phyloP scores from a whole-genome alignment of 345 rosid genomes.

The Cardamine occulta region DNA sequence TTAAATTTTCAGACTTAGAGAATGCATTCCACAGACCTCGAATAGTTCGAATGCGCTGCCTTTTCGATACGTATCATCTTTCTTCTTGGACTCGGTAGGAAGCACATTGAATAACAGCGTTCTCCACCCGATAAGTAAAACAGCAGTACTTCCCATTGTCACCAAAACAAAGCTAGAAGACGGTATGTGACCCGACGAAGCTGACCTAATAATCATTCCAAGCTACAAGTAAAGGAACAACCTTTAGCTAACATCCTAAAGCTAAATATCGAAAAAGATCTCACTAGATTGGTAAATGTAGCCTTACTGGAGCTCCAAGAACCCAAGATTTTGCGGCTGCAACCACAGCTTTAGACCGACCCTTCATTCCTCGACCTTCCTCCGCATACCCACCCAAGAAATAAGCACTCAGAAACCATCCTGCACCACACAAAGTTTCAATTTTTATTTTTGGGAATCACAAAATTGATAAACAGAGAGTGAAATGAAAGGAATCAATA shows the following conservation, averaged over 20 bases:
- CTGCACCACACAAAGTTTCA: slow-evolving; percentile 41
- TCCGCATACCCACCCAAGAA: slow-evolving; percentile 87
- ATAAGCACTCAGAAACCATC: slow-evolving; percentile 94
- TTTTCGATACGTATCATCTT: slow-evolving; percentile 65
- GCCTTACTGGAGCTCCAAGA: slow-evolving; percentile 76
- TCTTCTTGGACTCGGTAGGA: slow-evolving; percentile 57
- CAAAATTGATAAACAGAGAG: not conserved
- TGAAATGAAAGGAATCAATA: slow-evolving; percentile 14
- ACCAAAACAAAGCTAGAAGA: slow-evolving; percentile 59
- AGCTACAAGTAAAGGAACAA: slow-evolving; percentile 48
- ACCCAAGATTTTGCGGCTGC: slow-evolving; percentile 92
- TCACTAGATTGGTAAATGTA: slow-evolving; percentile 14
- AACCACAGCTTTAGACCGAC: slow-evolving; percentile 63
- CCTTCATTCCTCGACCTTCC: slow-evolving; percentile 87
- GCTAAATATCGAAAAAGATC: not conserved
- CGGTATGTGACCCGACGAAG: slow-evolving; percentile 62
- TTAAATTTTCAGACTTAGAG: not conserved
- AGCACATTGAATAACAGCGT: slow-evolving; percentile 58
- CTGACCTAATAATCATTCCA: slow-evolving; percentile 62
- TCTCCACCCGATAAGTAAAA: slow-evolving; percentile 80
- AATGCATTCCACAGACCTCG: slow-evolving; percentile 56
- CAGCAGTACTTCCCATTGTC: slow-evolving; percentile 75
- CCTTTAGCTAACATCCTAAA: slow-evolving; percentile 13
- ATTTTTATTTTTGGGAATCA: not conserved
- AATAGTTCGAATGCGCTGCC: slow-evolving; percentile 92